Percentiles rank a stretch among this genome's conserved stretches.
Evolutionary conservation across 2,329 filamentous ascomycete species (phyloP).

Genomic region (Cladophialophora bantiana): DNA sequence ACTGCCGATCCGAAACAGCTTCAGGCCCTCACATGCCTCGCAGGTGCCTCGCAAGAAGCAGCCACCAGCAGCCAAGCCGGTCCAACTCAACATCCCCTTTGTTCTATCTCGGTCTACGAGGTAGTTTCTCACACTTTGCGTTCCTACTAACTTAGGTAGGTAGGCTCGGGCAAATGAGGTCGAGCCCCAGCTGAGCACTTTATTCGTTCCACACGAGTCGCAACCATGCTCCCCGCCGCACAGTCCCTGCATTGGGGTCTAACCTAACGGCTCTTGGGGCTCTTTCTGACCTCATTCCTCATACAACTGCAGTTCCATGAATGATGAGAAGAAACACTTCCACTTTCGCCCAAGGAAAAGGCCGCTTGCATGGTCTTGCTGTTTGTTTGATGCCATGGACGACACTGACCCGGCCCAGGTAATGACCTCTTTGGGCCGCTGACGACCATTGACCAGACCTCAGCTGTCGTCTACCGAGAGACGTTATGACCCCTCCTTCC

Average conservation of each 20-base stretch:
- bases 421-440: not conserved
- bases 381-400: not conserved
- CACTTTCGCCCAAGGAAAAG: not conserved
- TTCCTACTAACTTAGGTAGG: constrained; percentile 3
- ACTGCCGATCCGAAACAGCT: constrained; percentile 1
- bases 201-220: not conserved
- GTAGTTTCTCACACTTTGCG: constrained; percentile 2
- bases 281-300: not conserved
- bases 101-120: not conserved
- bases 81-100: not conserved
- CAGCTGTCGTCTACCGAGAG: not conserved
- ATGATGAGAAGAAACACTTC: not conserved
- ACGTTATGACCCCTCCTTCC: not conserved
- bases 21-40: not conserved
- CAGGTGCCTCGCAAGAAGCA: not conserved
- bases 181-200: not conserved
- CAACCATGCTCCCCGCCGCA: not conserved
- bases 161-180: not conserved
- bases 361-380: not conserved
- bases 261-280: not conserved
- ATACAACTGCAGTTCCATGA: constrained; percentile 5
- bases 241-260: not conserved
- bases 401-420: not conserved
- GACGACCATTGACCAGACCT: not conserved
- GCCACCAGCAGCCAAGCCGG: not conserved